Percentiles rank a stretch among this genome's conserved stretches.
Evolutionary conservation across 2,329 filamentous ascomycete genomes (phyloP).

Genomic region (Hawksworthiomyces lignivorus): DNA sequence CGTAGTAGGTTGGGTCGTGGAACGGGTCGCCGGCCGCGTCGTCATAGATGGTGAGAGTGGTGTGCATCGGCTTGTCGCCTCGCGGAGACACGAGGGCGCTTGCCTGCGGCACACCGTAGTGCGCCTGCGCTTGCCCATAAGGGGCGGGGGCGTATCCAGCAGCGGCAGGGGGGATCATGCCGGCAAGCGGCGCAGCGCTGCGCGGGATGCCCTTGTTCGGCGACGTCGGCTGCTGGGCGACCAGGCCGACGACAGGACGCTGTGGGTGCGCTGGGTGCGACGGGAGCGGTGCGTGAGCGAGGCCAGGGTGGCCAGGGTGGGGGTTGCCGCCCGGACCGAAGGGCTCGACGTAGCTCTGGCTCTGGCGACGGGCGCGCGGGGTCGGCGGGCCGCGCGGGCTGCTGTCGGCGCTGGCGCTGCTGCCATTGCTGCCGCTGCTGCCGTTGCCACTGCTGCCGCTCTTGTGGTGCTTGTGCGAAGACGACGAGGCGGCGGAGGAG

Average conservation of each 20-base stretch:
- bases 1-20: constrained; percentile 1
- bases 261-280: no score
- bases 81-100: constrained; percentile 1
- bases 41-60: not conserved
- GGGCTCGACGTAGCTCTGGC: constrained; percentile 24
- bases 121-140: not conserved
- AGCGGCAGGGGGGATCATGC: not conserved
- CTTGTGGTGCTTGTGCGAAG: constrained; percentile 7
- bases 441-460: constrained; percentile 5
- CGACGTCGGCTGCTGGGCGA: constrained; percentile 6
- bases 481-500: constrained; percentile 2
- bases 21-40: not conserved
- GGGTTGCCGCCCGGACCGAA: constrained; percentile 18
- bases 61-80: not conserved
- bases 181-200: not conserved
- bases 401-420: constrained; percentile 21
- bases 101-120: not conserved
- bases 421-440: constrained; percentile 1
- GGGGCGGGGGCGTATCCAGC: not conserved
- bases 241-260: not conserved
- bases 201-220: constrained; percentile 7
- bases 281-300: no score
- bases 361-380: constrained; percentile 17
- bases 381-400: constrained; percentile 13
- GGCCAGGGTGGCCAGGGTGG: constrained; percentile 7